phyloP scores from a whole-genome alignment of 2,329 filamentous ascomycete species.

The Colletotrichum magnum region DNA sequence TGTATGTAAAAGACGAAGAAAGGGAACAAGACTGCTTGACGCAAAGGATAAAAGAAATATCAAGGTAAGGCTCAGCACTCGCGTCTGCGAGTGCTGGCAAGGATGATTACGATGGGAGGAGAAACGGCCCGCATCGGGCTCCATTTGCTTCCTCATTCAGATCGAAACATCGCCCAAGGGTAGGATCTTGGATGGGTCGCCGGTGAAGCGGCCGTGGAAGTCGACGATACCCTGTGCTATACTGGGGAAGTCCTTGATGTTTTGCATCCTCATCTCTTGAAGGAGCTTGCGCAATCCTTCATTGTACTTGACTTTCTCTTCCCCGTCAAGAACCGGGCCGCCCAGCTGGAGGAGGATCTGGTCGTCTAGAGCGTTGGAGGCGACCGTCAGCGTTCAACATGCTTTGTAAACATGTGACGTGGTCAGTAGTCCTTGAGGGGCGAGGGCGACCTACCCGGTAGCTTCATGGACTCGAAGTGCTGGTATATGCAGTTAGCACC shows the following conservation, averaged over 20 bases:
- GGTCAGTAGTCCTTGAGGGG: conserved; percentile 35
- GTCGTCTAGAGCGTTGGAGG: conserved; percentile 70
- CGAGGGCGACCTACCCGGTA: conserved; percentile 77
- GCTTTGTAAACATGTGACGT: conserved; percentile 51
- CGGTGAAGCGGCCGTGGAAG: conserved; percentile 75
- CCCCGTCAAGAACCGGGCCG: conserved; percentile 72
- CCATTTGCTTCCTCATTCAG: conserved; percentile 43
- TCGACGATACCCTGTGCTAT: conserved; percentile 78
- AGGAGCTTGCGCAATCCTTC: conserved; percentile 74
- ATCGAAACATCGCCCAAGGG: conserved; percentile 65
- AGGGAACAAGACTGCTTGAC: conserved; percentile 31
- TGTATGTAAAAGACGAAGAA: conserved; percentile 38
- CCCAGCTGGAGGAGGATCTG: conserved; percentile 81
- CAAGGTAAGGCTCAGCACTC: not conserved
- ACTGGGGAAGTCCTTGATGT: conserved; percentile 75
- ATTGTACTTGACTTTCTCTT: conserved; percentile 74
- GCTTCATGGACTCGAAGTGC: conserved; percentile 82
- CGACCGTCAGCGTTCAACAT: conserved; percentile 62
- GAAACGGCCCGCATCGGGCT: conserved; percentile 7
- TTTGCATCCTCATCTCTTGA: conserved; percentile 69
- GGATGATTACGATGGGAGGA: conserved; percentile 19
- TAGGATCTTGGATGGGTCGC: conserved; percentile 75
- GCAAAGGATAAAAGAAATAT: conserved; percentile 14
- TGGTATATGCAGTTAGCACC: conserved; percentile 81
- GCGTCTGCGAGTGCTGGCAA: not conserved